Evolutionary conservation across 371 early-diverging fungal genomes (phyloP), one percentile per base, ranked within the genome.

Genomic region (Mortierella sp.): DNA sequence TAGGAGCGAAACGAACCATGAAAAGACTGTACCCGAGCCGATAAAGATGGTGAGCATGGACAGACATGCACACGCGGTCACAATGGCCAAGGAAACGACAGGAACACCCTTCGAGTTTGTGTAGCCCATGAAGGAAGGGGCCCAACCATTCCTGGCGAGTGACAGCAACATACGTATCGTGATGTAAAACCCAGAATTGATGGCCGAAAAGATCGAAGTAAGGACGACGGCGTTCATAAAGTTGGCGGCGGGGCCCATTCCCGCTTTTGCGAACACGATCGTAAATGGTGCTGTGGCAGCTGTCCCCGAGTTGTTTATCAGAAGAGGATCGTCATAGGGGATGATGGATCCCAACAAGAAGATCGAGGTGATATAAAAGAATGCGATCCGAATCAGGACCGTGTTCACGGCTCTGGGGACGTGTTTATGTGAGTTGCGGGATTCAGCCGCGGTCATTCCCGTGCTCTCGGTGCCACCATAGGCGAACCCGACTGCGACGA

Each of bases 401-500:
- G 37, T 34, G 37, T 34, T 34, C 11, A 34, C 37, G 14, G 37
- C 37, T 34, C 80, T 69, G 50, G 90, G 90, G 0, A 90, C 89
- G 52, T 84, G 83, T 64, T 82, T 79, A 17, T 82, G 81, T 57
- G 85, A 91, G 61, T 89, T 90, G 21, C 83, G 83, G 41, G 86
- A 85, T 72, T 90, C 91, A 65, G 86, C 90, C 21, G 87, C 87
- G n/a, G 91, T 87, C 66, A 90, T 80, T 57, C 90, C 90, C 23
- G 90, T 85, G 63, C 84, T 79, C 64, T 87, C 90, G 3, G 90
- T 87, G 31, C 92, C 93, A 37, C 90, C 90, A 78, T 90, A 89
- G 28, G 87, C 81, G 60, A 89, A 92, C n/a, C 88, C 89, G 12
- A 92, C 90, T 14, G 90, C 75, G 7, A 91, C 80, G 67, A 92